These are phyloP conservation scores for Ehretia macrophylla DNA, from an alignment of 257 asterid genomes.

Conservation along the genomic window DNA sequence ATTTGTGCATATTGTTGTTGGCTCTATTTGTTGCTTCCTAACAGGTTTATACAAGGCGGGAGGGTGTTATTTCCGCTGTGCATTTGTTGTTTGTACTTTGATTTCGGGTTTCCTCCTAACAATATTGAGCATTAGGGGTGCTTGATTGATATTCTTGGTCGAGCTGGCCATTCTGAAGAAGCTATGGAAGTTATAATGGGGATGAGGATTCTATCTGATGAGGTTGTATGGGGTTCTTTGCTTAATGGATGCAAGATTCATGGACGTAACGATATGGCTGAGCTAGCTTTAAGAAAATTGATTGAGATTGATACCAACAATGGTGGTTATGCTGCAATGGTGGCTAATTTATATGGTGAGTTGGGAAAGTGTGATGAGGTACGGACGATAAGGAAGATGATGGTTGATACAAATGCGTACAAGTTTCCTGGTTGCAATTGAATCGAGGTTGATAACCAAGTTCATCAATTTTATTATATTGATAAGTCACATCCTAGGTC, in stretches of 20 bases:
- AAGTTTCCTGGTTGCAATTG: conserved; percentile 80
- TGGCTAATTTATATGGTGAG: conserved; percentile 68
- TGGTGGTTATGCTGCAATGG: conserved; percentile 60
- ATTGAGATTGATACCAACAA: conserved; percentile 51
- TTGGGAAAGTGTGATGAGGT: conserved; percentile 70
- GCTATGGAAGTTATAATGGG: conserved; percentile 54
- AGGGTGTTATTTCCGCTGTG: too few species aligned
- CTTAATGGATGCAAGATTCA: conserved; percentile 76
- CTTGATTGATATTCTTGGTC: conserved; percentile 64
- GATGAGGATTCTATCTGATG: conserved; percentile 67
- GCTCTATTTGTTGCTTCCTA: too few species aligned
- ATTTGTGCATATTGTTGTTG: too few species aligned
- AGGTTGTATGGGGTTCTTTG: conserved; percentile 72
- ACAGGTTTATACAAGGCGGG: too few species aligned
- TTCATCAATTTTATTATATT: conserved; percentile 51
- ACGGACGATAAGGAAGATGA: conserved; percentile 34
- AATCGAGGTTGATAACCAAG: conserved; percentile 56
- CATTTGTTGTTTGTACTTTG: too few species aligned
- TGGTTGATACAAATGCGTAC: conserved; percentile 36
- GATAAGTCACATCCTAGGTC: conserved; percentile 61
- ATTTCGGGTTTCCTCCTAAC: too few species aligned
- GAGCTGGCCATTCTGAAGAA: conserved; percentile 63
- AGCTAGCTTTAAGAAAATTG: conserved; percentile 48
- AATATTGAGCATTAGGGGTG: conserved; percentile 84
- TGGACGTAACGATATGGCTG: conserved; percentile 55